Evolutionary conservation across 768 basidiomycete species (phyloP).

Genomic region (Collybia mongolica): DNA sequence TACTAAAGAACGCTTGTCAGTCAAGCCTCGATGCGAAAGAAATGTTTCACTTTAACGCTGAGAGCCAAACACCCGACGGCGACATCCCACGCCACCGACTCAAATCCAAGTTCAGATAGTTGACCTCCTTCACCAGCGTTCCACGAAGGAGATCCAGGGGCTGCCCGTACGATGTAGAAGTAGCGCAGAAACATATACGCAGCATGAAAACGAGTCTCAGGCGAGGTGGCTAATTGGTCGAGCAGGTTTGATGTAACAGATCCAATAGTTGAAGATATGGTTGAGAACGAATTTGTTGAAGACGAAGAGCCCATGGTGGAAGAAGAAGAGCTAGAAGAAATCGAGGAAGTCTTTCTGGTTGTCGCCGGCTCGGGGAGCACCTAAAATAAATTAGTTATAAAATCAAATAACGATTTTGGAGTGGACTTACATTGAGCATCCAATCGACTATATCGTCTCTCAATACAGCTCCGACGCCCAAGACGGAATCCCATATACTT

Average conservation of each 20-base stretch:
- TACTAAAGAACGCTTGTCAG: constrained; percentile 34
- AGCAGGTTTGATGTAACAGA: constrained; percentile 31
- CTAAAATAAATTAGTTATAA: background rate
- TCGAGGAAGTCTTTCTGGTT: background rate
- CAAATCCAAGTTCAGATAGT: constrained; percentile 20
- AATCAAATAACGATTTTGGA: background rate
- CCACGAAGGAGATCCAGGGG: constrained; percentile 5
- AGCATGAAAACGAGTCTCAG: constrained; percentile 66
- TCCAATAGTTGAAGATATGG: constrained; percentile 12
- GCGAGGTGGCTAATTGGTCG: constrained; percentile 53
- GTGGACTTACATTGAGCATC: constrained; percentile 40
- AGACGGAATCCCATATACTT: constrained; percentile 20
- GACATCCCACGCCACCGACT: constrained; percentile 53
- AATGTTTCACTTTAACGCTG: constrained; percentile 51
- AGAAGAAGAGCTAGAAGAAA: background rate
- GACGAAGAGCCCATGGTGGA: constrained; percentile 8
- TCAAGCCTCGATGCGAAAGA: background rate
- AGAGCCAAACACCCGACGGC: constrained; percentile 59
- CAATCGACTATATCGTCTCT: constrained; percentile 37
- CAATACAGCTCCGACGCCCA: constrained; percentile 31
- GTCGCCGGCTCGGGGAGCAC: background rate
- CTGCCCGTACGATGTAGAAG: constrained; percentile 34
- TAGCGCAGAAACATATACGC: constrained; percentile 60
- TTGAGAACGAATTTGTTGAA: constrained; percentile 1
- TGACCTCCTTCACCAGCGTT: constrained; percentile 1